These are phyloP conservation scores for Chalara sp. DNA, from an alignment of 2,329 filamentous ascomycete species.

Conservation along the genomic window DNA sequence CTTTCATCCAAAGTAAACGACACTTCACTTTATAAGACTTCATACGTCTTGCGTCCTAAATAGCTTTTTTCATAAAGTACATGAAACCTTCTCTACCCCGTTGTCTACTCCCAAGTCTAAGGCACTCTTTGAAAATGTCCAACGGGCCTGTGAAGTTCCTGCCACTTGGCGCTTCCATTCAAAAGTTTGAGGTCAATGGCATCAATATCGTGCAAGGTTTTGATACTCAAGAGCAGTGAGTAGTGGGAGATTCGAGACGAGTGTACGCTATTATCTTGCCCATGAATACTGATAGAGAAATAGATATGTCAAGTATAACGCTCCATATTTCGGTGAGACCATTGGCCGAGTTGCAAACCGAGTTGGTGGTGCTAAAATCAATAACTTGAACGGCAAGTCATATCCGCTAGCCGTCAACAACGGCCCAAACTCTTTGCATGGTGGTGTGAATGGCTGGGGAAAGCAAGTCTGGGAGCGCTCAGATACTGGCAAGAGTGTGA, in stretches of 20 bases:
- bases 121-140: background rate
- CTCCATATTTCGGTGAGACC: conserved; percentile 82
- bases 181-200: conserved; percentile 71
- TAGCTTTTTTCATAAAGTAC: too few species aligned
- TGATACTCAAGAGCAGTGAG: conserved; percentile 54
- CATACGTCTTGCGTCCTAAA: too few species aligned
- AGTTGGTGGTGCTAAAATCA: conserved; percentile 63
- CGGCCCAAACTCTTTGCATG: conserved; percentile 68
- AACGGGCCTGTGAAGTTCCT: conserved; percentile 54
- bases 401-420: conserved; percentile 73
- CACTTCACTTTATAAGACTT: too few species aligned
- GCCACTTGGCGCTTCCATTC: conserved; percentile 71
- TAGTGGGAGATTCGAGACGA: too few species aligned
- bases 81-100: too few species aligned
- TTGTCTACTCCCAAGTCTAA: too few species aligned
- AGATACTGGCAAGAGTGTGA: conserved; percentile 57
- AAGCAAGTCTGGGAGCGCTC: conserved; percentile 74
- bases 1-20: too few species aligned
- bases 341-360: conserved; percentile 85
- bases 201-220: conserved; percentile 88
- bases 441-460: conserved; percentile 71
- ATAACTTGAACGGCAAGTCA: conserved; percentile 62
- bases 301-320: conserved; percentile 65
- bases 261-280: too few species aligned
- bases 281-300: too few species aligned